phyloP scores from a whole-genome alignment of 2,329 filamentous ascomycete genomes.

The Colletotrichum sp. region DNA sequence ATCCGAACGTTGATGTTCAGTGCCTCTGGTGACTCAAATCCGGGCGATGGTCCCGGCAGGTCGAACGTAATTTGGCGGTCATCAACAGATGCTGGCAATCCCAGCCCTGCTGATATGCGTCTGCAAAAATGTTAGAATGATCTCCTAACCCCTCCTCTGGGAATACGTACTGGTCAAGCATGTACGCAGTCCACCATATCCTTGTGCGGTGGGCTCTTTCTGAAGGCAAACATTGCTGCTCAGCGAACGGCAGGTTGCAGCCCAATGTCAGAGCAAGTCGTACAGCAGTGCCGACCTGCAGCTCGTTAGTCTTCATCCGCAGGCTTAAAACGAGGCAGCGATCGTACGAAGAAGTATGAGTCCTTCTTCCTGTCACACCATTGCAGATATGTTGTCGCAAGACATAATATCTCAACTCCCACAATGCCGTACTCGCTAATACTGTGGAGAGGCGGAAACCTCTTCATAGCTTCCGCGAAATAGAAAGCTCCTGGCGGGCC shows the following conservation, averaged over 20 bases:
- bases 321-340: rapidly evolving
- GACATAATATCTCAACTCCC: slow-evolving; percentile 29
- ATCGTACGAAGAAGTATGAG: slow-evolving; percentile 29
- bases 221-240: slow-evolving; percentile 29
- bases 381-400: slow-evolving; percentile 29
- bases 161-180: slow-evolving; percentile 29
- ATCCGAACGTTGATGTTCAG: slow-evolving; percentile 31
- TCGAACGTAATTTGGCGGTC: slow-evolving; percentile 31
- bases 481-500: slow-evolving; percentile 27
- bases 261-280: slow-evolving; percentile 30
- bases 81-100: slow-evolving; percentile 29
- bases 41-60: slow-evolving; percentile 26
- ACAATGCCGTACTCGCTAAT: slow-evolving; percentile 29
- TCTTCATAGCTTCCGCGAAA: slow-evolving; percentile 29
- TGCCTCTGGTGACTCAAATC: slow-evolving; percentile 28
- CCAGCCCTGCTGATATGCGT: slow-evolving; percentile 29
- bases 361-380: slow-evolving; percentile 33
- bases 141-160: no score
- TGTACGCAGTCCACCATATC: slow-evolving; percentile 34
- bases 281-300: slow-evolving; percentile 28
- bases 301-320: not conserved
- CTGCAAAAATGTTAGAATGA: not conserved
- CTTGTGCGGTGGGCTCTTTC: slow-evolving; percentile 28
- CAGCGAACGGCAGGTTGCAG: slow-evolving; percentile 26
- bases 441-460: slow-evolving; percentile 27